A percentile compares a stretch with the other conserved stretches of the same genome.
Conservation (phyloP, 2,329 filamentous ascomycete genomes). For the Capronia americana region DNA sequence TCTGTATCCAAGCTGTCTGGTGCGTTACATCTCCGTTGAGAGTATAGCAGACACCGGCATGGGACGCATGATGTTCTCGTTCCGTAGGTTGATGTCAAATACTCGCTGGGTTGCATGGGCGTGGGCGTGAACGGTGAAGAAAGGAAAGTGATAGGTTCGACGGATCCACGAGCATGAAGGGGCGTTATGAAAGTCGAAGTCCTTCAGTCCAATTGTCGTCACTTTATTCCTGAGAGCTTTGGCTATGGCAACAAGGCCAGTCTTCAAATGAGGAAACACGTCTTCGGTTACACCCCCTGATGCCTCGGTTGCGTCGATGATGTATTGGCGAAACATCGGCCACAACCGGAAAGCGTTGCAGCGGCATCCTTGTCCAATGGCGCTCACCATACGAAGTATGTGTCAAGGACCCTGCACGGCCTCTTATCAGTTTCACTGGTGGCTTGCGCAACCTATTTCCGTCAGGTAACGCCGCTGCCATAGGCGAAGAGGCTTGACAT, state of each 20-base stretch:
- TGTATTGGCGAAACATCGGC: neutral
- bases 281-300: neutral
- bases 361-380: neutral
- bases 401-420: neutral
- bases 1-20: constrained; percentile 17
- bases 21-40: constrained; percentile 18
- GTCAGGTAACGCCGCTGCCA: neutral
- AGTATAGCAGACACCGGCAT: neutral
- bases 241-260: too few relatives aligned
- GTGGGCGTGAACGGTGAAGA: too few relatives aligned
- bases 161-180: too few relatives aligned
- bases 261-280: too few relatives aligned
- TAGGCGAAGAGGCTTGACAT: constrained; percentile 1
- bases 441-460: constrained; percentile 1
- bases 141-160: too few relatives aligned
- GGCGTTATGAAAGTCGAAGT: too few relatives aligned
- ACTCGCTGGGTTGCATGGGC: too few relatives aligned
- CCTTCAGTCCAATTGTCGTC: too few relatives aligned
- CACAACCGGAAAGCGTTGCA: constrained; percentile 7
- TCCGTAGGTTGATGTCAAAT: too few relatives aligned
- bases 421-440: constrained; percentile 10
- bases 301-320: neutral
- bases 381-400: neutral
- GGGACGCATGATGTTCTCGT: neutral
- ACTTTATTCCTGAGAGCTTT: too few relatives aligned